These are phyloP conservation scores for Alternaria solani DNA, from an alignment of 2,329 filamentous ascomycete species.

Conservation along the genomic window DNA sequence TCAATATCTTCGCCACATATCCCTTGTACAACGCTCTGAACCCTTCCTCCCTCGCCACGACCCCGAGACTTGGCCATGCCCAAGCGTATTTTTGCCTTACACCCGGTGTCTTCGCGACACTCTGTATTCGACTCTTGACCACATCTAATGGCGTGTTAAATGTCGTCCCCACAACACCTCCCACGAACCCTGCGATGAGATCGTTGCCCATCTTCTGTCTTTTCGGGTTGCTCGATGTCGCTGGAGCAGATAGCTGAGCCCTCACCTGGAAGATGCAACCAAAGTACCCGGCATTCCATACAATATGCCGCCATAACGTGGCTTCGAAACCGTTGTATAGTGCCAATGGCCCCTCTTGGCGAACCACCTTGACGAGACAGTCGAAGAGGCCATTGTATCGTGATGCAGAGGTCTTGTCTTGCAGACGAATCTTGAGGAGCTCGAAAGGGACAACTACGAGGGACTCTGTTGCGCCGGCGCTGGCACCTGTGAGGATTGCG, in stretches of 20 bases:
- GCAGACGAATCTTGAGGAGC: conserved; percentile 40
- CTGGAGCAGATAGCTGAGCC: conserved; percentile 30
- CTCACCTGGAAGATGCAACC: conserved; percentile 45
- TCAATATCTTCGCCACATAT: conserved; percentile 42
- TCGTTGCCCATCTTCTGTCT: conserved; percentile 40
- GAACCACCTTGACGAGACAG: conserved; percentile 38
- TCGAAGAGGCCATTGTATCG: conserved; percentile 39
- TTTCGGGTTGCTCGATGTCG: conserved; percentile 21
- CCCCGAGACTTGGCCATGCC: conserved; percentile 40
- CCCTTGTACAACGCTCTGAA: conserved; percentile 42
- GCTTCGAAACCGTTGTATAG: conserved; percentile 46
- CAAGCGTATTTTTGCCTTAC: conserved; percentile 39
- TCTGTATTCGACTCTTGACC: conserved; percentile 45
- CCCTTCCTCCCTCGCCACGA: conserved; percentile 40
- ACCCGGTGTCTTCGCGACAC: conserved; percentile 37
- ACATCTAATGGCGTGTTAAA: conserved; percentile 44
- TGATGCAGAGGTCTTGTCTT: conserved; percentile 39
- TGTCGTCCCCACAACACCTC: conserved; percentile 40
- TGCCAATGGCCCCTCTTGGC: conserved; percentile 35
- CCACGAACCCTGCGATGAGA: conserved; percentile 40
- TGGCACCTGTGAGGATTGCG: conserved; percentile 39
- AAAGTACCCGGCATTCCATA: conserved; percentile 47
- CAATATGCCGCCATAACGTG: conserved; percentile 43
- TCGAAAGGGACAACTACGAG: conserved; percentile 46
- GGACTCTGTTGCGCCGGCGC: conserved; percentile 40